Conservation (phyloP, 2,329 filamentous ascomycete genomes). For the Aspergillus hiratsukae region DNA sequence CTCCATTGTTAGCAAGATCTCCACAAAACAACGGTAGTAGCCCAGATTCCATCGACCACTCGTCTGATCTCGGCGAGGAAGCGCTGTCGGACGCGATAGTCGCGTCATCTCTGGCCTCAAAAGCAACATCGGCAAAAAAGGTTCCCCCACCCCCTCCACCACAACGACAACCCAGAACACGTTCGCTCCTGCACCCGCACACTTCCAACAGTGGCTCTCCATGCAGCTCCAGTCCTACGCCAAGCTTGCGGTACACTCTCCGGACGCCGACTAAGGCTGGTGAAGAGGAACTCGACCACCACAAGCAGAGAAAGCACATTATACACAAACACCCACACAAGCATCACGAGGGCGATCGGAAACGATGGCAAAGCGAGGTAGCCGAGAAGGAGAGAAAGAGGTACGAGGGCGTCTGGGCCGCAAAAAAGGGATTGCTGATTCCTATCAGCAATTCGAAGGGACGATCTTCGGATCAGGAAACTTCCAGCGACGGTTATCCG, state of each 20-base stretch:
- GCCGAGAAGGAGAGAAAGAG: conserved; percentile 44
- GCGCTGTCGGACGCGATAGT: conserved; percentile 45
- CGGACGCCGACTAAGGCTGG: conserved; percentile 35
- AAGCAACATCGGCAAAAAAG: conserved; percentile 36
- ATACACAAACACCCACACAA: conserved; percentile 45
- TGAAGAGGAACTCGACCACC: conserved; percentile 27
- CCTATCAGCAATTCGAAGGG: conserved; percentile 12
- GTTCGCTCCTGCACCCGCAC: conserved; percentile 33
- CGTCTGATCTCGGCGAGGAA: conserved; percentile 29
- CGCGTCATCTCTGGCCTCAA: conserved; percentile 45
- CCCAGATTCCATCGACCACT: conserved; percentile 18
- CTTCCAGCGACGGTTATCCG: conserved; percentile 16
- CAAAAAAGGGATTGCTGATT: conserved; percentile 42
- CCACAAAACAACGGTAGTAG: conserved; percentile 23
- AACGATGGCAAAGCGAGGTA: conserved; percentile 41
- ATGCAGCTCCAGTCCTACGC: conserved; percentile 33
- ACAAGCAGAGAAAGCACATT: conserved; percentile 31
- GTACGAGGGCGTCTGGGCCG: conserved; percentile 50
- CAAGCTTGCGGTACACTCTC: conserved; percentile 40
- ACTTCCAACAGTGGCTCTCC: conserved; percentile 25
- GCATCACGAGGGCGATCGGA: conserved; percentile 46
- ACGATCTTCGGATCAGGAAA: conserved; percentile 7
- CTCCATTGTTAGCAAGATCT: conserved; percentile 21
- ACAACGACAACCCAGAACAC: conserved; percentile 33
- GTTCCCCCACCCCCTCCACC: conserved; percentile 37